Evolutionary conservation across 257 asterid genomes (phyloP), one percentile per base, ranked within the genome.

Genomic region (Penstemon eatonii): DNA sequence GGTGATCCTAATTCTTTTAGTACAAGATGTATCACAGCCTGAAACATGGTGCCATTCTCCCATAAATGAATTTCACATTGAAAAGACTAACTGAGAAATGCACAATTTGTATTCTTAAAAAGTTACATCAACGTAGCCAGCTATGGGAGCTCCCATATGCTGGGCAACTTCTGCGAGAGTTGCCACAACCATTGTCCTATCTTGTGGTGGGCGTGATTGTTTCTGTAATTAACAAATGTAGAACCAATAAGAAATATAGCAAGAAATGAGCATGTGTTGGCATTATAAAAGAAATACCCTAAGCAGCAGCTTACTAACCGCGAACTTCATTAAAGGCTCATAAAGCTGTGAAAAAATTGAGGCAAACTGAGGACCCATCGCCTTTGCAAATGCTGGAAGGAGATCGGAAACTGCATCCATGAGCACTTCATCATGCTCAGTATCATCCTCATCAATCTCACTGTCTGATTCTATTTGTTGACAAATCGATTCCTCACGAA

Each of bases 371-470:
- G 86, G 40, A 65, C 99, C 96, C 96, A 94, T 75, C 37, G 84
- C 95, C 86, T 83, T 91, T 37, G 99, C 96, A 77, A 86, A 86
- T 71, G 97, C 99, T 66, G 97, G 99, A 77, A 94, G 97, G 67
- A 94, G 89, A 63, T 94, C 99, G 25, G 96, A 91, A 79, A 94
- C 97, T 63, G 99, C 97, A 83, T 94, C 99, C 99, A 91, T 94
- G 63, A 94, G 99, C 75, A 94, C 96, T 82, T 94, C 99, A 71
- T 91, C 99, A 64, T 91, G 99, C 75, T 81, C 90, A 6, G 88
- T 60, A 70, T 91, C 96, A 52, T 94, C 97, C 63, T 88, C 97
- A 63, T 94, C 97, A 56, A 49, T 51, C 71, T 91, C 99, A 73
- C 86, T 66, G 60, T 91, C 96, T 4, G 99, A 91, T 75, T 89